These are phyloP conservation scores for Phytophthora syringae DNA, from an alignment of 352 stramenopile species.

Conservation along the genomic window DNA sequence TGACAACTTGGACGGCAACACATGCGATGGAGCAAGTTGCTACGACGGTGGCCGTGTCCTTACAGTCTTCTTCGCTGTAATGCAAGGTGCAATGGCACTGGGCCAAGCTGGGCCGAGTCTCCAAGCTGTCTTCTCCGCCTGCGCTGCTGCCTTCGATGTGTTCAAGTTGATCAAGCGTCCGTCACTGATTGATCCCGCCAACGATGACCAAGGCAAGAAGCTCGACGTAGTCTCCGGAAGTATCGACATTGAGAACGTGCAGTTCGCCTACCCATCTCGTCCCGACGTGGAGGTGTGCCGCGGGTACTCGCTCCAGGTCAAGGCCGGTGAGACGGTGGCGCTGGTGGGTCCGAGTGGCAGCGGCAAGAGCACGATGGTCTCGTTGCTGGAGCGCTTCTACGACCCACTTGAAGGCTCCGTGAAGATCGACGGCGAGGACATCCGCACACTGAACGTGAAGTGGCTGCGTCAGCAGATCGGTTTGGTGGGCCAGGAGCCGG, in stretches of 20 bases:
- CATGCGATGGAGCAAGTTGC: conserved; percentile 45
- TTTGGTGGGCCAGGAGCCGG: conserved; percentile 85
- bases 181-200: conserved; percentile 62
- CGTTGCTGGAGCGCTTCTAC: conserved; percentile 95
- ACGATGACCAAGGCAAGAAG: conserved; percentile 44
- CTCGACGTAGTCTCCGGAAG: conserved; percentile 46
- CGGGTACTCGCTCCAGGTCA: conserved; percentile 64
- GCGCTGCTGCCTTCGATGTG: conserved; percentile 60
- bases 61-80: conserved; percentile 74
- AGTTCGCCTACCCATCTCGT: conserved; percentile 69
- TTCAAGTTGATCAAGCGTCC: conserved; percentile 69
- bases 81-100: conserved; percentile 77
- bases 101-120: conserved; percentile 69
- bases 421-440: conserved; percentile 68
- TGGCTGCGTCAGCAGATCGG: conserved; percentile 64
- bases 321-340: conserved; percentile 69
- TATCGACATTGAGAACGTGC: conserved; percentile 88
- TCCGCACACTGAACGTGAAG: conserved; percentile 56
- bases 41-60: conserved; percentile 74
- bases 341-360: conserved; percentile 60
- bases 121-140: conserved; percentile 63
- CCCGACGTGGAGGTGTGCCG: conserved; percentile 63
- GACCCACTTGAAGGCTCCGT: conserved; percentile 69
- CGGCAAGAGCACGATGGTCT: conserved; percentile 93
- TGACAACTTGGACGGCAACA: conserved; percentile 55